These are phyloP conservation scores for Penicillium soppii DNA, from an alignment of 495 filamentous ascomycete species.

Conservation along the genomic window DNA sequence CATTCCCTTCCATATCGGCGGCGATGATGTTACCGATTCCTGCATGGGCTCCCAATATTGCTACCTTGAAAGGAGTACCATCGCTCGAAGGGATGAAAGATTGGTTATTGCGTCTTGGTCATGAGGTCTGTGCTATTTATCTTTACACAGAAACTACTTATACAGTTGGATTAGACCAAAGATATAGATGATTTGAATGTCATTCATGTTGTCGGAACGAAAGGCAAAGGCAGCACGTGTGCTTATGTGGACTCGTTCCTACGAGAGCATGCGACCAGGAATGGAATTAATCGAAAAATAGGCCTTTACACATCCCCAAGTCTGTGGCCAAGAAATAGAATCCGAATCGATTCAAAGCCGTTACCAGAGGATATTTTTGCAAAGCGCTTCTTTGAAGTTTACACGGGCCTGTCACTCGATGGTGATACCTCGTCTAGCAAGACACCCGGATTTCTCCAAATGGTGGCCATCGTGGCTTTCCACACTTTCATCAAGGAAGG, in stretches of 20 bases:
- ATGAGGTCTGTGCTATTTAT: constrained; percentile 19
- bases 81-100: constrained; percentile 27
- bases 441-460: constrained; percentile 58
- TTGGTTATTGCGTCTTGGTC: constrained; percentile 29
- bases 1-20: too few species aligned
- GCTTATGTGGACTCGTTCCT: constrained; percentile 45
- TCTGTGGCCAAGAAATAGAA: constrained; percentile 64
- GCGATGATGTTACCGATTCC: too few species aligned
- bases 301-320: constrained; percentile 71
- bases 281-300: constrained; percentile 41
- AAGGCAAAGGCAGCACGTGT: constrained; percentile 54
- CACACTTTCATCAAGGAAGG: constrained; percentile 71
- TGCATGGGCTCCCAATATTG: background rate
- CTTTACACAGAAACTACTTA: background rate
- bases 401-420: constrained; percentile 50
- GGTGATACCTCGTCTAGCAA: background rate
- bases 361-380: constrained; percentile 54
- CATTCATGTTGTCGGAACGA: constrained; percentile 50
- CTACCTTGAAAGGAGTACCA: constrained; percentile 15
- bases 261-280: constrained; percentile 23
- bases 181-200: constrained; percentile 36
- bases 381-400: constrained; percentile 65
- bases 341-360: constrained; percentile 54
- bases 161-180: constrained; percentile 10
- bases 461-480: constrained; percentile 72